Conservation (phyloP, 805 yeast species). For the Sungouiozyma intestinalis region DNA sequence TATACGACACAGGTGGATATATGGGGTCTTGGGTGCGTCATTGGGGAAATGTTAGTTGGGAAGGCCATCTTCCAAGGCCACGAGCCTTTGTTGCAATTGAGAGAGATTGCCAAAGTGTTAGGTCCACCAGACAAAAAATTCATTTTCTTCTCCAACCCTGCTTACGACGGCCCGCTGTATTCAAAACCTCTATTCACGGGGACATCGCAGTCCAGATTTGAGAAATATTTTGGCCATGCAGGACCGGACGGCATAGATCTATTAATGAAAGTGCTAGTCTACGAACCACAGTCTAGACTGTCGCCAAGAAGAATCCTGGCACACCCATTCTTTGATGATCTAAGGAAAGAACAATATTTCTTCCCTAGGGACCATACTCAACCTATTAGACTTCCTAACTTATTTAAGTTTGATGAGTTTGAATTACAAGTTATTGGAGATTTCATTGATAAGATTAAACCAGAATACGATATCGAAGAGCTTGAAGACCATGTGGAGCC, state of each 20-base stretch:
- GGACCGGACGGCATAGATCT: conserved; percentile 82
- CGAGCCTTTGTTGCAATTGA: conserved; percentile 76
- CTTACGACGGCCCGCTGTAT: conserved; percentile 65
- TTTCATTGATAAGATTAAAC: conserved; percentile 13
- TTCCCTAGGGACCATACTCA: conserved; percentile 47
- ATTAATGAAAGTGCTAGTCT: conserved; percentile 69
- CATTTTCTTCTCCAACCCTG: conserved; percentile 63
- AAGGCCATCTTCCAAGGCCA: conserved; percentile 94
- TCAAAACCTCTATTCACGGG: conserved; percentile 54
- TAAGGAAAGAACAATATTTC: conserved; percentile 45
- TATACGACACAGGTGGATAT: conserved; percentile 89
- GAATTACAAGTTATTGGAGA: conserved; percentile 41
- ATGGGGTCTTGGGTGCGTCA: conserved; percentile 96
- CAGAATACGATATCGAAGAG: conserved; percentile 3
- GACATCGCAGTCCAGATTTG: conserved; percentile 44
- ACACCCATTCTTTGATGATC: conserved; percentile 82
- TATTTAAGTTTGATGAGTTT: conserved; percentile 63
- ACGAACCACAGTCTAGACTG: conserved; percentile 79
- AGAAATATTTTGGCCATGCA: conserved; percentile 63
- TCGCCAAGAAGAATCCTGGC: conserved; percentile 74
- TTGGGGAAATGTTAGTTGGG: conserved; percentile 89
- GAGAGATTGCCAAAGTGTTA: conserved; percentile 79
- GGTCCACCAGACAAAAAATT: conserved; percentile 80
- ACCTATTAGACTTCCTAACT: conserved; percentile 34
- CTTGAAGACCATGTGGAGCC: neutral